Evolutionary conservation across 179 eudicot species (phyloP).

Genomic region (Silene coronaria): DNA sequence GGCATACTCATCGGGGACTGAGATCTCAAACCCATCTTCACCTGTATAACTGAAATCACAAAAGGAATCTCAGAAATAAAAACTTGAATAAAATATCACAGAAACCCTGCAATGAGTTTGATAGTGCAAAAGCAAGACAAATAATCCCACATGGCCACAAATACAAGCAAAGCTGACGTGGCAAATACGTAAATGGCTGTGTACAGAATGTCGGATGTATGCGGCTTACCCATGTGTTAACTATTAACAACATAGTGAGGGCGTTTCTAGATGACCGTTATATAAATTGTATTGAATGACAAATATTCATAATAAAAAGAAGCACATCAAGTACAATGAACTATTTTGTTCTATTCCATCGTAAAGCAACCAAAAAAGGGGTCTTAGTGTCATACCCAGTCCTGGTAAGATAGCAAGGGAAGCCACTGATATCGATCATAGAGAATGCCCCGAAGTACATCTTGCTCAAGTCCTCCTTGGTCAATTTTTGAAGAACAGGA

Average conservation of each 20-base stretch:
- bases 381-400: constrained; percentile 74
- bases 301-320: too few species aligned
- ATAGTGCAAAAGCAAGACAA: not conserved
- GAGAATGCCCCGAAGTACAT: constrained; percentile 75
- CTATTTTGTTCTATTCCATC: not conserved
- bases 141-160: too few species aligned
- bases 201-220: not conserved
- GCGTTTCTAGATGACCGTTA: too few species aligned
- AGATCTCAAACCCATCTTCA: constrained; percentile 96
- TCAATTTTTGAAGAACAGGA: constrained; percentile 78
- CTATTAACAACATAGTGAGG: too few species aligned
- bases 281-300: too few species aligned
- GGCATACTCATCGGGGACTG: constrained; percentile 73
- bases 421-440: constrained; percentile 66
- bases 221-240: too few species aligned
- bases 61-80: not conserved
- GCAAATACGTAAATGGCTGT: not conserved
- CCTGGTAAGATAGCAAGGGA: constrained; percentile 77
- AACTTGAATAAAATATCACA: not conserved
- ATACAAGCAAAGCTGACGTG: not conserved
- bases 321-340: not conserved
- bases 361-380: not conserved
- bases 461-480: constrained; percentile 83
- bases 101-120: not conserved
- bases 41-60: constrained; percentile 71